These are phyloP conservation scores for Saccharomyces hybrid DNA, from an alignment of 1,139 yeast species.

Conservation along the genomic window DNA sequence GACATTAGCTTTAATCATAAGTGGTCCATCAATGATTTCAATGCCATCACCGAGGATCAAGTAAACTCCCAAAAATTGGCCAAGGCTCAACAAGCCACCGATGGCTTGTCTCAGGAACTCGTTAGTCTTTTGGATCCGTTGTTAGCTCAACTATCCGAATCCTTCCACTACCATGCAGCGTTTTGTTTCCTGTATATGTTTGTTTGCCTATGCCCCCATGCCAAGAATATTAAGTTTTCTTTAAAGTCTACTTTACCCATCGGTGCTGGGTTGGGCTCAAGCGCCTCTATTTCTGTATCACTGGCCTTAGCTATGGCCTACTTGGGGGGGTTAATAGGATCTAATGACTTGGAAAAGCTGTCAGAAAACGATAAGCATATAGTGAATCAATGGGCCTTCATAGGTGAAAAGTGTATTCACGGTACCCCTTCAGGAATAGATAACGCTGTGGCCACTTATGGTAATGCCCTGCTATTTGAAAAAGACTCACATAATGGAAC, in stretches of 20 bases:
- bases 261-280: conserved; percentile 95
- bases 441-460: conserved; percentile 90
- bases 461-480: conserved; percentile 91
- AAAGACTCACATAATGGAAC: conserved; percentile 34
- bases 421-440: conserved; percentile 98
- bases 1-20: conserved; percentile 60
- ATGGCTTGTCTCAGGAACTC: conserved; percentile 49
- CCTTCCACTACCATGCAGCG: conserved; percentile 74
- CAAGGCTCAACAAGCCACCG: conserved; percentile 12
- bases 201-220: conserved; percentile 45
- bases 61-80: conserved; percentile 2
- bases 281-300: conserved; percentile 86
- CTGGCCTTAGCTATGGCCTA: conserved; percentile 66
- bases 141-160: conserved; percentile 41
- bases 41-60: neutral
- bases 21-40: conserved; percentile 39
- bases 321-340: conserved; percentile 44
- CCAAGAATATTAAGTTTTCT: conserved; percentile 50
- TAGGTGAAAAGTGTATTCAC: conserved; percentile 93
- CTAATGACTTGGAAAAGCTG: conserved; percentile 13
- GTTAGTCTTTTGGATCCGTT: conserved; percentile 11
- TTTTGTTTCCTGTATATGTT: conserved; percentile 77
- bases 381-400: conserved; percentile 79
- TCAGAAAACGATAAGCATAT: conserved; percentile 44
- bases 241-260: conserved; percentile 83